These are phyloP conservation scores for Dipteronia sinensis DNA, from an alignment of 345 rosid species.

Conservation along the genomic window DNA sequence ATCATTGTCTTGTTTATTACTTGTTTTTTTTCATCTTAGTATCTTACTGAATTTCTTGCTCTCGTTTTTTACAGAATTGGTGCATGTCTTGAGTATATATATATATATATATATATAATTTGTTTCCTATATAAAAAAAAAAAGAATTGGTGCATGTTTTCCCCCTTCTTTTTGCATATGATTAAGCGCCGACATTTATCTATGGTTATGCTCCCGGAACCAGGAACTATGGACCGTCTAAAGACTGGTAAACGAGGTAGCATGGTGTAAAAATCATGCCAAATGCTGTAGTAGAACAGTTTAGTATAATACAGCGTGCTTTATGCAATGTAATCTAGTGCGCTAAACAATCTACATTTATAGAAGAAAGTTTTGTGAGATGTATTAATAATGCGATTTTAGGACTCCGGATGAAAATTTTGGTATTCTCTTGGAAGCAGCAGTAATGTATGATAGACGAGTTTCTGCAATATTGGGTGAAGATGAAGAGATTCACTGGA, in stretches of 20 bases:
- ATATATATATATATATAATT: too few relatives aligned
- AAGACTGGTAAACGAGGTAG: neutral
- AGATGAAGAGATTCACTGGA: constrained; percentile 51
- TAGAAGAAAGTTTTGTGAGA: neutral
- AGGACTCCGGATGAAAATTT: constrained; percentile 99
- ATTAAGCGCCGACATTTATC: neutral
- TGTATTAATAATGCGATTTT: constrained; percentile 15
- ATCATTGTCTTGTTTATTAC: neutral
- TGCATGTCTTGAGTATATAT: neutral
- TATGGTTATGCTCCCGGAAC: too few relatives aligned
- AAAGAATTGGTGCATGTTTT: neutral
- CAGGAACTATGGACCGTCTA: neutral
- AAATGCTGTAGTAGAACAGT: neutral
- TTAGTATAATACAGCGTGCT: neutral
- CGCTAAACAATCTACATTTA: too few relatives aligned
- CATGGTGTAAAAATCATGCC: neutral
- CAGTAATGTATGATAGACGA: constrained; percentile 92
- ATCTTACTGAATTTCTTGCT: neutral
- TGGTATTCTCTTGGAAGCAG: constrained; percentile 92
- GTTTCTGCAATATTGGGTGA: constrained; percentile 80
- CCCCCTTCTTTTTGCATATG: neutral
- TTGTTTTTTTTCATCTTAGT: neutral
- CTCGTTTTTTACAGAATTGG: neutral
- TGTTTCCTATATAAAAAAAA: neutral
- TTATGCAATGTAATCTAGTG: too few relatives aligned